Conservation (phyloP, 495 filamentous ascomycete species). For the Aspergillus bertholletiae region DNA sequence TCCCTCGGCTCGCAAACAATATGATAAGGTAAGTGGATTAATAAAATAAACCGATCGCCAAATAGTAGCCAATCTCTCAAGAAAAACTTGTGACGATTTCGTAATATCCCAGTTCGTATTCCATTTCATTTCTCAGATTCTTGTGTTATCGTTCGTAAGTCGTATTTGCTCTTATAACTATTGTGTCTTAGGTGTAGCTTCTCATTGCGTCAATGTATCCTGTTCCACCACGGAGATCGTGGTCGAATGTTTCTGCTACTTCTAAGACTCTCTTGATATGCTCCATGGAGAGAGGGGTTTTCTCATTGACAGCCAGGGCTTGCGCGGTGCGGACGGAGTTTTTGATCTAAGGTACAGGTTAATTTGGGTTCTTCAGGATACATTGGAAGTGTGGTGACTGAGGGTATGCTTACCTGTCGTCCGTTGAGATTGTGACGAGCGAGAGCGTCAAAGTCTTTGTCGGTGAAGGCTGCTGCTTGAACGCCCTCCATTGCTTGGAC, state of each 20-base stretch:
- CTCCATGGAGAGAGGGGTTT: conserved; percentile 65
- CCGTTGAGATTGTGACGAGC: conserved; percentile 76
- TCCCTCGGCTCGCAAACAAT: conserved; percentile 1
- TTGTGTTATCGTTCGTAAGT: background rate
- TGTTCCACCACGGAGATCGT: conserved; percentile 67
- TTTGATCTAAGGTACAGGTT: conserved; percentile 64
- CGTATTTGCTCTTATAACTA: background rate
- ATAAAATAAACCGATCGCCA: background rate
- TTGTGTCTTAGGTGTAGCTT: conserved; percentile 39
- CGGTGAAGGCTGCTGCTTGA: conserved; percentile 58
- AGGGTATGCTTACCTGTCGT: conserved; percentile 59
- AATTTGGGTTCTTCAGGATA: conserved; percentile 2
- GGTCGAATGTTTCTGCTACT: conserved; percentile 77
- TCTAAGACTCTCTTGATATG: conserved; percentile 82
- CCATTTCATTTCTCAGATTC: background rate
- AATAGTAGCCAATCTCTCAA: background rate
- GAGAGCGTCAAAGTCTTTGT: conserved; percentile 64
- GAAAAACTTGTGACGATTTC: background rate
- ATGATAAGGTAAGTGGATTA: background rate
- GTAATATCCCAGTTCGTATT: background rate
- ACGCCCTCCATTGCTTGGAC: conserved; percentile 63
- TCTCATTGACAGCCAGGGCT: conserved; percentile 76
- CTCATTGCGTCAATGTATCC: conserved; percentile 52
- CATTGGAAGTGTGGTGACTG: conserved; percentile 3
- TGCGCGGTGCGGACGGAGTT: conserved; percentile 87